A percentile compares a stretch with the other conserved stretches of the same genome.
Conservation (phyloP, 2,329 filamentous ascomycete genomes). For the Aureobasidium sp. region DNA sequence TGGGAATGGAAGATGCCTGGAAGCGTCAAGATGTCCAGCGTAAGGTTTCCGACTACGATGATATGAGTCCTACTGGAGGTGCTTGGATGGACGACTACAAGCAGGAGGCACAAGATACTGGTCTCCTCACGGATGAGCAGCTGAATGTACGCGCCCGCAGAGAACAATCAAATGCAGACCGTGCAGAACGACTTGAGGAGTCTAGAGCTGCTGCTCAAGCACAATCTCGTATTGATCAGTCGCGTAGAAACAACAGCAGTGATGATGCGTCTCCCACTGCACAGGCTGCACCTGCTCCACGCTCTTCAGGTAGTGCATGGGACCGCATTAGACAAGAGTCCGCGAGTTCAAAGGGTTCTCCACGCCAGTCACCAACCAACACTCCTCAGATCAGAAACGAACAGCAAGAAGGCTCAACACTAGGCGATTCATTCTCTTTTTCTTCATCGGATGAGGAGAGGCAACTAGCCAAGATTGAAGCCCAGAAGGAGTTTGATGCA, state of each 20-base stretch:
- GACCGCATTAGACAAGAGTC: conserved; percentile 34
- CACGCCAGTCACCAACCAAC: not conserved
- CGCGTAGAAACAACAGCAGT: conserved; percentile 17
- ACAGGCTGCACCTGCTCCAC: not conserved
- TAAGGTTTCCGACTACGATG: conserved; percentile 24
- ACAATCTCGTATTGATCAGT: not conserved
- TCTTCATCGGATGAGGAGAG: conserved; percentile 37
- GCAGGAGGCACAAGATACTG: conserved; percentile 22
- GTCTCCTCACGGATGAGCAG: conserved; percentile 27
- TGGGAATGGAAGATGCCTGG: conserved; percentile 6
- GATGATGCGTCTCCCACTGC: not conserved
- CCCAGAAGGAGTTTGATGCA: conserved; percentile 45
- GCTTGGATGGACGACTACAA: conserved; percentile 27
- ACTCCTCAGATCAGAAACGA: conserved; percentile 20
- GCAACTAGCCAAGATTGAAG: conserved; percentile 36
- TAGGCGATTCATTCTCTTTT: conserved; percentile 40
- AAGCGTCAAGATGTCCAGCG: conserved; percentile 14
- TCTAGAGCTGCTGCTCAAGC: not conserved
- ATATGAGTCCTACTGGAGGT: conserved; percentile 35
- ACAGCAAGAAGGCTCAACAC: conserved; percentile 27
- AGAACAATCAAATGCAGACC: conserved; percentile 15
- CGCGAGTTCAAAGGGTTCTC: not conserved
- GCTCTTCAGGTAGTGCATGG: conserved; percentile 34
- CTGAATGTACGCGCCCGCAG: conserved; percentile 19
- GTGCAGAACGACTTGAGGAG: not conserved